Base-by-base conservation (phyloP, 495 filamentous ascomycete genomes). In the Aspergillus indologenus region DNA sequence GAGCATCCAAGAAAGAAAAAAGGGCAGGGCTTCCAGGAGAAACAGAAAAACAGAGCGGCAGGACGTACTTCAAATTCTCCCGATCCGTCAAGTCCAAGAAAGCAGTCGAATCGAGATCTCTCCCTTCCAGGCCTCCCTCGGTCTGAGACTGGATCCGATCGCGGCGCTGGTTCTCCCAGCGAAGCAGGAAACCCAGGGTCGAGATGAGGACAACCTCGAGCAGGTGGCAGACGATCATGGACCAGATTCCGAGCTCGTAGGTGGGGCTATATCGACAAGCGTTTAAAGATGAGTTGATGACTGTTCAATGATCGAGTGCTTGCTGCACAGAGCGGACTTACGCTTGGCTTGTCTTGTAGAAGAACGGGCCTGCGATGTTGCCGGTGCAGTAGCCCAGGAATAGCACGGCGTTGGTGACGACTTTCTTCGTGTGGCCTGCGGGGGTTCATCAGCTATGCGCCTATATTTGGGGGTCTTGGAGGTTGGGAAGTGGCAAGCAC, bases 61-160 rank as follows among this genome's bases (percentile, higher is more conserved):
- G 22, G 11, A 65, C 66, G 54, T 76, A 81, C 68, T 85, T 81
- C 59, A 80, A 62, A 51, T 85, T 85, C 72, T 85, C 81, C 44
- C 73, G 65, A 68, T 86, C 84, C 8, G 83, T 87, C 81, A 85
- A 67, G 68, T 85, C 83, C 59, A 76, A 72, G 50, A 85, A 86
- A 12, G 81, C 82, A 56, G 82, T 84, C 12, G 74, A 67, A 61
- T 83, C 79, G 17, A 84, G 64, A 64, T 82, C 80, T 54, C 80
- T 69, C 2, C 75, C 76, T 53, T 78, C 76, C 11, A 81, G 62
- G 4, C 78, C 79, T 40, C 76, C 72, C 45, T 79, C 74, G 64
- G 75, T 69, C 56, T 75, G 69, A 11, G 77, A 72, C 57, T 83
- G 77, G 21, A 82, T 73, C 8, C 68, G 68, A 64, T 86, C 84